phyloP scores from a whole-genome alignment of 495 filamentous ascomycete species.

The Thozetella sp. region DNA sequence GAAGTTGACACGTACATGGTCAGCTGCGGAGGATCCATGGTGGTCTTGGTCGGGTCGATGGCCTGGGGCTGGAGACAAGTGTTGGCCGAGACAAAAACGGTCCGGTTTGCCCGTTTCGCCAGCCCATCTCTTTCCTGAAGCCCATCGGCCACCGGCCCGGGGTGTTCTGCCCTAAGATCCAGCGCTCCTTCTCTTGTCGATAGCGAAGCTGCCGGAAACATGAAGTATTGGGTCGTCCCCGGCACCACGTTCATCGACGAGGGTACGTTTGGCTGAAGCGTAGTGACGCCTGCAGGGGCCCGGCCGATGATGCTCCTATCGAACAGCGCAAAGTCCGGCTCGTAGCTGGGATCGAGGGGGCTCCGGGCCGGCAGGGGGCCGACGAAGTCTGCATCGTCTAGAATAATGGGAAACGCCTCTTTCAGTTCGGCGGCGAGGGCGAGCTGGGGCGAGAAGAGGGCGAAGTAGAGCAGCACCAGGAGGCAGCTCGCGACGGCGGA shows the following conservation, averaged over 20 bases:
- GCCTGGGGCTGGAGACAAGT: slow-evolving; percentile 73
- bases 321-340: slow-evolving; percentile 59
- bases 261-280: slow-evolving; percentile 67
- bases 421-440: slow-evolving; percentile 61
- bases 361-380: slow-evolving; percentile 16
- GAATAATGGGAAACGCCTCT: slow-evolving; percentile 37
- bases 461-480: slow-evolving; percentile 56
- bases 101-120: slow-evolving; percentile 33
- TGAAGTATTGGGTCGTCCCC: slow-evolving; percentile 49
- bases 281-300: slow-evolving; percentile 41
- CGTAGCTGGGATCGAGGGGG: slow-evolving; percentile 39
- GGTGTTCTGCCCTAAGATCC: slow-evolving; percentile 19
- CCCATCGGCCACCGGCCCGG: slow-evolving; percentile 11
- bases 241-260: slow-evolving; percentile 52
- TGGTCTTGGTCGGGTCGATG: slow-evolving; percentile 37
- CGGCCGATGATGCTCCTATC: slow-evolving; percentile 67
- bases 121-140: slow-evolving; percentile 16
- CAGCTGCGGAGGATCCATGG: slow-evolving; percentile 64
- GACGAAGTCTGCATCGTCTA: slow-evolving; percentile 38
- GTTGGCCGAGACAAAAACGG: slow-evolving; percentile 77
- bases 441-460: slow-evolving; percentile 54
- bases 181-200: slow-evolving; percentile 13
- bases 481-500: slow-evolving; percentile 58
- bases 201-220: slow-evolving; percentile 21
- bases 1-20: slow-evolving; percentile 76